These are phyloP conservation scores for Tephrocybe sp. DNA, from an alignment of 768 basidiomycete genomes.

Conservation along the genomic window DNA sequence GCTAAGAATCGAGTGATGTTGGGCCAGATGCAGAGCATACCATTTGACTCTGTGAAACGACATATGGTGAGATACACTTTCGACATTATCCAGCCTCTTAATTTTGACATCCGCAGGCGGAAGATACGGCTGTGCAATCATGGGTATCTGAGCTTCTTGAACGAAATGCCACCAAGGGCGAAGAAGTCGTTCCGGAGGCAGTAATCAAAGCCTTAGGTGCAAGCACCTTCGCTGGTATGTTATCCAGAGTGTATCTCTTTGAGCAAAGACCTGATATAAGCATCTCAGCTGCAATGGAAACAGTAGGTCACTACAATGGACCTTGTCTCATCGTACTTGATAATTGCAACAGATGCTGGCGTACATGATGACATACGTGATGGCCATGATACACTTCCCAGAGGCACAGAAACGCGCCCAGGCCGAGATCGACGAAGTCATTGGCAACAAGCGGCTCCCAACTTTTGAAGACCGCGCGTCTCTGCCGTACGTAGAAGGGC, in stretches of 20 bases:
- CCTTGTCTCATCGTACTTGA: background rate
- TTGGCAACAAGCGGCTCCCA: slow-evolving; percentile 37
- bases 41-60: slow-evolving; percentile 7
- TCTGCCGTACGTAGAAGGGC: slow-evolving; percentile 47
- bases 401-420: slow-evolving; percentile 52
- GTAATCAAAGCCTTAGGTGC: slow-evolving; percentile 8
- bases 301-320: background rate
- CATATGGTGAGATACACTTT: slow-evolving; percentile 1
- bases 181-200: slow-evolving; percentile 6
- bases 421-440: slow-evolving; percentile 46
- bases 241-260: background rate
- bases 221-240: slow-evolving; percentile 10
- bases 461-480: slow-evolving; percentile 36
- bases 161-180: slow-evolving; percentile 5
- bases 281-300: slow-evolving; percentile 6
- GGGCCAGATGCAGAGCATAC: slow-evolving; percentile 1
- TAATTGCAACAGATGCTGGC: slow-evolving; percentile 3
- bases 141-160: slow-evolving; percentile 11
- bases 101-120: background rate
- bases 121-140: slow-evolving; percentile 7
- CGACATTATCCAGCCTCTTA: background rate
- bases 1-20: slow-evolving; percentile 2
- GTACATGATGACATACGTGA: slow-evolving; percentile 8
- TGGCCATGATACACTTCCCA: slow-evolving; percentile 12
- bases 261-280: background rate